Evolutionary conservation across 805 yeast genomes (phyloP).

Genomic region (Candida adriatica): DNA sequence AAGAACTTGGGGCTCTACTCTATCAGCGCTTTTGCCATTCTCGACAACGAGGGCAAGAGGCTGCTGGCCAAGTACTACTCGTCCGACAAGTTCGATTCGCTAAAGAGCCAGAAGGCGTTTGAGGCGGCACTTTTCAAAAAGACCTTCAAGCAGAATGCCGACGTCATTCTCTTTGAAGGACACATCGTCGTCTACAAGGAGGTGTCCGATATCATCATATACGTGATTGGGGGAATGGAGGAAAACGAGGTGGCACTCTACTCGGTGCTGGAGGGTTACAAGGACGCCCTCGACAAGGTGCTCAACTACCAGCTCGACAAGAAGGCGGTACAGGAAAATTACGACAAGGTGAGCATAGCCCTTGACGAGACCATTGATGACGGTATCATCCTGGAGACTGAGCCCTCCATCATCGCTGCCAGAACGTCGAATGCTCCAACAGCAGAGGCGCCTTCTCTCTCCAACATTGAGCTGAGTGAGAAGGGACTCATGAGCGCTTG

Average conservation of each 20-base stretch:
- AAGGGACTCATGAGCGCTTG: constrained; percentile 78
- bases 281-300: constrained; percentile 75
- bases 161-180: constrained; percentile 72
- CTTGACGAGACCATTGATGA: constrained; percentile 92
- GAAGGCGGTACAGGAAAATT: constrained; percentile 69
- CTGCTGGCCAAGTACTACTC: constrained; percentile 79
- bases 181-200: constrained; percentile 84
- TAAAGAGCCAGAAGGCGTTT: constrained; percentile 66
- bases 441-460: constrained; percentile 49
- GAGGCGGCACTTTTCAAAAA: constrained; percentile 68
- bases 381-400: constrained; percentile 88
- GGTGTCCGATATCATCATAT: constrained; percentile 64
- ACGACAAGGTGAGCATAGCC: constrained; percentile 79
- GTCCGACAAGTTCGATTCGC: constrained; percentile 22
- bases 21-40: constrained; percentile 69
- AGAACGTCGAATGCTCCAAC: constrained; percentile 87
- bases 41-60: constrained; percentile 77
- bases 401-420: constrained; percentile 77
- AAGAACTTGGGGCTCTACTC: constrained; percentile 66
- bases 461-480: constrained; percentile 60
- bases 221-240: constrained; percentile 63
- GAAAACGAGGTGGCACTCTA: constrained; percentile 83
- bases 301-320: constrained; percentile 67
- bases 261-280: constrained; percentile 68
- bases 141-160: constrained; percentile 75